A percentile compares a stretch with the other conserved stretches of the same genome.
phyloP scores from a whole-genome alignment of 2,329 filamentous ascomycete genomes.

The Chaetothyriales sp. region DNA sequence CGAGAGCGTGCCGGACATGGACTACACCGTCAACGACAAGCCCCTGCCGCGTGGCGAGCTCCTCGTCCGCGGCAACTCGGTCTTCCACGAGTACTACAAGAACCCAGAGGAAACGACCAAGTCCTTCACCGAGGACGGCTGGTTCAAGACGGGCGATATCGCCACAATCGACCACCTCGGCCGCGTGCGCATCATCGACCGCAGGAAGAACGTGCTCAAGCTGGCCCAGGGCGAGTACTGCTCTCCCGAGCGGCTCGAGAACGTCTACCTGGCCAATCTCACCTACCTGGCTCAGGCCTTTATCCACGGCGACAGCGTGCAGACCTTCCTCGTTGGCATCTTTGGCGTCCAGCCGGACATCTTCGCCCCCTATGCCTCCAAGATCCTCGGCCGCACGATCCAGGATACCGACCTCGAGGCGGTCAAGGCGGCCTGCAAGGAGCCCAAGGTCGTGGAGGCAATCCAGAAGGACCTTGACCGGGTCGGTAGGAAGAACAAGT shows the following conservation, averaged over 20 bases:
- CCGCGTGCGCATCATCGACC: constrained; percentile 84
- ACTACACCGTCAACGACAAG: constrained; percentile 76
- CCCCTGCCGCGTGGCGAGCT: constrained; percentile 83
- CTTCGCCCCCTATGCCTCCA: constrained; percentile 68
- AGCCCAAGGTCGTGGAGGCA: constrained; percentile 57
- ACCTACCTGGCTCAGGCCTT: constrained; percentile 66
- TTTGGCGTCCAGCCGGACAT: constrained; percentile 75
- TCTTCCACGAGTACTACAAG: constrained; percentile 81
- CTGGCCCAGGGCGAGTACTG: constrained; percentile 96
- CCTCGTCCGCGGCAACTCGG: constrained; percentile 60
- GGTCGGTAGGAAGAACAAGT: constrained; percentile 68
- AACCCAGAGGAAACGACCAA: constrained; percentile 77
- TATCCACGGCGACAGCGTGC: constrained; percentile 75
- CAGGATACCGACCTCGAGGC: constrained; percentile 48
- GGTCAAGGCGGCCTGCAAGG: constrained; percentile 49
- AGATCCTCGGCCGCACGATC: constrained; percentile 56
- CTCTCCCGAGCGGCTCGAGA: constrained; percentile 92
- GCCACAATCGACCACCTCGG: constrained; percentile 70
- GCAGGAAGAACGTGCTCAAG: constrained; percentile 98
- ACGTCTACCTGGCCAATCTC: constrained; percentile 72
- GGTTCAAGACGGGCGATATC: constrained; percentile 95
- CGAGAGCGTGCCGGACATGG: constrained; percentile 80
- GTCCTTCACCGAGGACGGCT: constrained; percentile 70
- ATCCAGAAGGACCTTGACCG: constrained; percentile 64
- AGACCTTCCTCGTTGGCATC: constrained; percentile 69